Percentiles rank a stretch among this genome's conserved stretches.
Conservation (phyloP, 1,284 basidiomycete genomes). For the Neolentinus lepideus region DNA sequence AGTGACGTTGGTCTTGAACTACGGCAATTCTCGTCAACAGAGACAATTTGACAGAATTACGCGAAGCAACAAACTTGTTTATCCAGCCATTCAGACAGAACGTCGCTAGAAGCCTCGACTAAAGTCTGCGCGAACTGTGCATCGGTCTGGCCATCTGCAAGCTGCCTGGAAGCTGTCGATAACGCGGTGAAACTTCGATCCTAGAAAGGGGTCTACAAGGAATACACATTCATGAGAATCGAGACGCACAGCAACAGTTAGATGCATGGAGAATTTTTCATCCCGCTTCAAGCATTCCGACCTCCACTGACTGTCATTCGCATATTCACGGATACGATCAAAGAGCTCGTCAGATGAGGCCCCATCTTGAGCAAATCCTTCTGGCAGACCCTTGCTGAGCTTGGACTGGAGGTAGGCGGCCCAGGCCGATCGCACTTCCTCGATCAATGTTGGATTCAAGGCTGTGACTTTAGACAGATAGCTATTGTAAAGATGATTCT, state of each 20-base stretch:
- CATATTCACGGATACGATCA: constrained; percentile 39
- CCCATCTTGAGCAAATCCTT: constrained; percentile 33
- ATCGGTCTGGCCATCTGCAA: constrained; percentile 33
- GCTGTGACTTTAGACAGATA: constrained; percentile 51
- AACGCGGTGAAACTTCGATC: constrained; percentile 47
- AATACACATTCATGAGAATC: not conserved
- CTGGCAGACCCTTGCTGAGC: constrained; percentile 49
- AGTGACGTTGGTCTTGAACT: constrained; percentile 78
- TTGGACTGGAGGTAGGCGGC: constrained; percentile 52
- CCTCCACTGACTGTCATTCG: constrained; percentile 56
- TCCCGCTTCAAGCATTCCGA: constrained; percentile 66
- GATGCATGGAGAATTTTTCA: constrained; percentile 89
- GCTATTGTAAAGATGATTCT: constrained; percentile 73
- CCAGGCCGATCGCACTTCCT: constrained; percentile 61
- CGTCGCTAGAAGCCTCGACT: constrained; percentile 69
- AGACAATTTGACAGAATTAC: not conserved
- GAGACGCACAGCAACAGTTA: constrained; percentile 60
- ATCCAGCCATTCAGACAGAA: constrained; percentile 72
- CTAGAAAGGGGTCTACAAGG: constrained; percentile 25
- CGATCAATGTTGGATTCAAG: constrained; percentile 53
- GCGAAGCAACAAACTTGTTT: constrained; percentile 45
- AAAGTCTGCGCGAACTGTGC: constrained; percentile 50
- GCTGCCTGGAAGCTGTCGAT: constrained; percentile 29
- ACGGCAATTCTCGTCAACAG: constrained; percentile 2
- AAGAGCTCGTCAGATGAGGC: constrained; percentile 48